Evolutionary conservation across 2,329 filamentous ascomycete genomes (phyloP), one percentile per base, ranked within the genome.

Genomic region (Parastagonospora nodorum): DNA sequence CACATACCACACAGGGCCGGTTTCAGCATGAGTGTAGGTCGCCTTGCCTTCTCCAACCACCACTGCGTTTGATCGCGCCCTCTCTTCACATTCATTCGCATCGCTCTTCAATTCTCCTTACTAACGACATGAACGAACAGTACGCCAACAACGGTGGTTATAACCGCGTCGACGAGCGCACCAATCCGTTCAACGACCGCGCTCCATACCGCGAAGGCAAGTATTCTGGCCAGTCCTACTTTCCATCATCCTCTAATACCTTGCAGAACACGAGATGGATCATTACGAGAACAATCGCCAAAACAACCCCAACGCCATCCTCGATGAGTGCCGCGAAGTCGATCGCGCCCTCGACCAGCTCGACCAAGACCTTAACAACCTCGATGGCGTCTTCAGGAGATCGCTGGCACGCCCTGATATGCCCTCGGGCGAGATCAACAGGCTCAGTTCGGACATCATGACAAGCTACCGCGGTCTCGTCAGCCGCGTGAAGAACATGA

Each of bases 301-400:
- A n/a, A n/a, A 64, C 37, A 65, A 92, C 72, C 85, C 88, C 37
- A 92, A 90, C 70, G 84, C 84, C 49, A 88, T 96, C 61, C 82
- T 97, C 53, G 90, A 95, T 77, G 88, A 94, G 73, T 94, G 90
- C 77, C 84, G 85, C 51, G 86, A 90, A 39, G 88, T 97, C 71
- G 88, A 92, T 72, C 80, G 84, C 51, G 88, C 87, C 36, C 89
- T 97, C 66, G 83, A 89, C 56, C 80, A 86, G 51, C 84, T 97
- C 66, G 86, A 92, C 67, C 76, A 77, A 55, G 89, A 89, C 64
- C 83, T 95, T 30, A 81, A 85, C 58, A 83, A 88, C 67, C 84
- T 96, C 41, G 84, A 85, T 64, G 82, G 81, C 72, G 80, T 90
- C 32, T 89, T 93, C 71, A 83, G 84, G 68, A 82, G 85, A 56